Base-by-base conservation (phyloP, 2,329 filamentous ascomycete genomes). In the Neopestalotiopsis sp. region DNA sequence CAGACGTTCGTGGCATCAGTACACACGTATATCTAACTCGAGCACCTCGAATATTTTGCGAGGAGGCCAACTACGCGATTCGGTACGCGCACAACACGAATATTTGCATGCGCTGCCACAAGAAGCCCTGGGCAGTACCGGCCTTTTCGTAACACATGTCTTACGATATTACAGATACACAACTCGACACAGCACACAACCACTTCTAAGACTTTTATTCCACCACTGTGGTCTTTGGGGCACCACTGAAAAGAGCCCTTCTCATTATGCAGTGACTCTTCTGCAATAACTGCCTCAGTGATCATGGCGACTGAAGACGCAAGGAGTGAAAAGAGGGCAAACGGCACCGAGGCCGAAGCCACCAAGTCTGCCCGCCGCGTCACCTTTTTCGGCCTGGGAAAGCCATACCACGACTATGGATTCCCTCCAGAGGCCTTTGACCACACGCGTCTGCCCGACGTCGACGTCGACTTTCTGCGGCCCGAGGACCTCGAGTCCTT, bases 401-500 rank as follows among this genome's bases (percentile, higher is more conserved):
- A 69, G 49, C 76, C 69, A 57, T 72, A 80, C 58, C 78, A 78
- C 69, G 76, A 78, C 52, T 89, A 90, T 72, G 91, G 90, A 73
- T 91, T 90, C 76, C 84, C 86, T 4, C 77, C 84, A 56, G 85
- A 91, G 72, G 88, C 87, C 60, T 94, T 92, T 81, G 92, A 96
- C 79, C 84, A 87, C 70, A 85, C 86, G 17, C 84, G 82, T 49
- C 86, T 98, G 24, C 95, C 94, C n/a, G 94, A 97, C 80, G 89
- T 86, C 79, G 88, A 95, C 78, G 86, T 87, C 75, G 90, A 96
- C 68, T 98, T 98, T 78, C 85, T 97, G 74, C 81, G 88, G 59
- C 84, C 90, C 56, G 89, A 89, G 69, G 92, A 97, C 76, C 84
- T 97, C 40, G 85, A 88, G 49, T 91, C 92, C 67, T 98, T 98